Percentiles rank a stretch among this genome's conserved stretches.
Evolutionary conservation across 23 red algal genomes (phyloP).

Genomic region (Gracilaria caudata): DNA sequence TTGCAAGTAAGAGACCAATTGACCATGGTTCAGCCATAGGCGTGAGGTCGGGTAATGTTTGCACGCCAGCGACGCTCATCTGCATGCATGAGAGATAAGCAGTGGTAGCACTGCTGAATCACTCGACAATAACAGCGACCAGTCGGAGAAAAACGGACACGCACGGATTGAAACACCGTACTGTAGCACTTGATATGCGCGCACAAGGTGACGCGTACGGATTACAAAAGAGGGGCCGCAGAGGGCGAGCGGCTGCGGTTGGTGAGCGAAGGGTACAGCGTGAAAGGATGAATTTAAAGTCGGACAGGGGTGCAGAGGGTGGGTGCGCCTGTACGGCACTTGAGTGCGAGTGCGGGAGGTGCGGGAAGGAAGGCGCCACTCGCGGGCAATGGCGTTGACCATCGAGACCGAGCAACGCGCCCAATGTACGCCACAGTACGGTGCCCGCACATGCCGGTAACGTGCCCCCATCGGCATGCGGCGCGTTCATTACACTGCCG

Average conservation of each 20-base stretch:
- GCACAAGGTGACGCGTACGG: conserved; percentile 8
- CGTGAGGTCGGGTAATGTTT: conserved; percentile 24
- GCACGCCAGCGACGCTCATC: conserved; percentile 26
- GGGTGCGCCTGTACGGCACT: no score
- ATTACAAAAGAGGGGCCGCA: neutral
- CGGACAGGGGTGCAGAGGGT: neutral
- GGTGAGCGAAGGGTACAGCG: neutral
- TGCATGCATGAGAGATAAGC: conserved; percentile 27
- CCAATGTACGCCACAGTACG: no score
- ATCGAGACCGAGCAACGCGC: neutral
- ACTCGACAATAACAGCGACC: neutral
- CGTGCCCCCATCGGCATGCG: no score
- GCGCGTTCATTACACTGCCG: neutral
- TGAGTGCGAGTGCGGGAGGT: neutral
- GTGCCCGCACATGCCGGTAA: neutral
- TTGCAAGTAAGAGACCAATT: conserved; percentile 60
- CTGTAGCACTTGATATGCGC: neutral
- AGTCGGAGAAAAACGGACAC: neutral
- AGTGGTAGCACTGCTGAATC: neutral
- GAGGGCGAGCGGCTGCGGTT: neutral
- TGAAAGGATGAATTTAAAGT: neutral
- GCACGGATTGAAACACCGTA: neutral
- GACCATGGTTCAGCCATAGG: conserved; percentile 62
- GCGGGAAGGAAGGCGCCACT: conserved; percentile 6
- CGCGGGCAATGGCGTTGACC: neutral